A percentile compares a stretch with the other conserved stretches of the same genome.
These are phyloP conservation scores for Torulaspora gathmanii DNA, from an alignment of 805 yeast species.

Conservation along the genomic window DNA sequence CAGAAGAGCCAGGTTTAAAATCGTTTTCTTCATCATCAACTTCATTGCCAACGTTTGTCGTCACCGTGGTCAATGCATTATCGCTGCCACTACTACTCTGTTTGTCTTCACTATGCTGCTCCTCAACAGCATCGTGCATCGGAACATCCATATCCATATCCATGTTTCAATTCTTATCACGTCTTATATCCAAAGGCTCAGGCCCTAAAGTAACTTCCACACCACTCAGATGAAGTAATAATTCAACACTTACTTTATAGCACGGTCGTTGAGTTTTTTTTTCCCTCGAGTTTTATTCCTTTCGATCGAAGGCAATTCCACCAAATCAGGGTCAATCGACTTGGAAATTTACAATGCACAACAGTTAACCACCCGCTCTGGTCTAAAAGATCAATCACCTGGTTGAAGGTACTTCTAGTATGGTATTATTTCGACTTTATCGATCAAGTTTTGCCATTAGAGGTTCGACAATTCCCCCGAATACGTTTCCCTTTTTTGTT, in stretches of 20 bases:
- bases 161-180: constrained; percentile 38
- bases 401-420: too few relatives aligned
- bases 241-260: too few relatives aligned
- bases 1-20: constrained; percentile 35
- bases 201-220: neutral
- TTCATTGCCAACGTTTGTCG: constrained; percentile 28
- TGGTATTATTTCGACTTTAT: neutral
- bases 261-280: neutral
- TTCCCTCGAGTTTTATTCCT: neutral
- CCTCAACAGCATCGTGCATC: constrained; percentile 67
- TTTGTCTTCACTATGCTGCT: constrained; percentile 34
- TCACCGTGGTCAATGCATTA: constrained; percentile 15
- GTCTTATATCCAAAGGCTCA: neutral
- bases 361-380: neutral
- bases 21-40: constrained; percentile 27
- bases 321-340: neutral
- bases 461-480: constrained; percentile 8
- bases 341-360: neutral
- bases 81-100: constrained; percentile 7
- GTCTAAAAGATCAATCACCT: neutral
- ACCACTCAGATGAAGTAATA: neutral
- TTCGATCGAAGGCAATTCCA: neutral
- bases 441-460: neutral
- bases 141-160: constrained; percentile 77
- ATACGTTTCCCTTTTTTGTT: constrained; percentile 7